A percentile compares a stretch with the other conserved stretches of the same genome.
Evolutionary conservation across 257 asterid species (phyloP).

Genomic region (Plantago major): DNA sequence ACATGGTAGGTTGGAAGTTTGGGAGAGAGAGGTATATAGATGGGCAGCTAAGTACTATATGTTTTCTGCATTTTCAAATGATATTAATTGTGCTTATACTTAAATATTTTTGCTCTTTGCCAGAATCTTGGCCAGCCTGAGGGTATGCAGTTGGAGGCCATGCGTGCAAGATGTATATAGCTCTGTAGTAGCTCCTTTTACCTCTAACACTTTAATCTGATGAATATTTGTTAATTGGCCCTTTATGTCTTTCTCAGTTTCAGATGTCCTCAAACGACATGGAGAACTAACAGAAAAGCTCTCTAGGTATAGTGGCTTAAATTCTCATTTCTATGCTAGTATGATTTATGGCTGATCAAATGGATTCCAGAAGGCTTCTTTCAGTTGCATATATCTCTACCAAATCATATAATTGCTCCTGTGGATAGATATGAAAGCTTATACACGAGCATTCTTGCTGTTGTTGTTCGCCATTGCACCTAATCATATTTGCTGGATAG

Average conservation of each 20-base stretch:
- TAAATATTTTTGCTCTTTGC: constrained; percentile 9
- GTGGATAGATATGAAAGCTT: neutral
- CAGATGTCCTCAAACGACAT: constrained; percentile 80
- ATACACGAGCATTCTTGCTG: too few species aligned
- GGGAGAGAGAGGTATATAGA: too few species aligned
- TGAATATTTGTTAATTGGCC: neutral
- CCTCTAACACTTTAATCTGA: too few species aligned
- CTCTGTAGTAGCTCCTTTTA: too few species aligned
- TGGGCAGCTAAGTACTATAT: too few species aligned
- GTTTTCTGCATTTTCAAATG: neutral
- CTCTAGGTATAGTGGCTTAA: constrained; percentile 53
- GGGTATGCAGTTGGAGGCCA: constrained; percentile 50
- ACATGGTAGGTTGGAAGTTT: too few species aligned
- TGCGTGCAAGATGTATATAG: constrained; percentile 64
- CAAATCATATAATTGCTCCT: neutral
- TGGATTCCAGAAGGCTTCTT: neutral
- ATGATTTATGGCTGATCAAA: neutral
- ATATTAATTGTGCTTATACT: constrained; percentile 7
- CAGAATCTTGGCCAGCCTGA: constrained; percentile 57
- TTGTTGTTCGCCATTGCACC: neutral
- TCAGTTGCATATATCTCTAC: neutral
- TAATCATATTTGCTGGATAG: neutral
- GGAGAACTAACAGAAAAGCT: constrained; percentile 83
- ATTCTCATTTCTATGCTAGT: too few species aligned
- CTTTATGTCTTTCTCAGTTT: constrained; percentile 45